Evolutionary conservation across 1,284 basidiomycete species (phyloP), one percentile per base, ranked within the genome.

Genomic region (Leccinum insigne): DNA sequence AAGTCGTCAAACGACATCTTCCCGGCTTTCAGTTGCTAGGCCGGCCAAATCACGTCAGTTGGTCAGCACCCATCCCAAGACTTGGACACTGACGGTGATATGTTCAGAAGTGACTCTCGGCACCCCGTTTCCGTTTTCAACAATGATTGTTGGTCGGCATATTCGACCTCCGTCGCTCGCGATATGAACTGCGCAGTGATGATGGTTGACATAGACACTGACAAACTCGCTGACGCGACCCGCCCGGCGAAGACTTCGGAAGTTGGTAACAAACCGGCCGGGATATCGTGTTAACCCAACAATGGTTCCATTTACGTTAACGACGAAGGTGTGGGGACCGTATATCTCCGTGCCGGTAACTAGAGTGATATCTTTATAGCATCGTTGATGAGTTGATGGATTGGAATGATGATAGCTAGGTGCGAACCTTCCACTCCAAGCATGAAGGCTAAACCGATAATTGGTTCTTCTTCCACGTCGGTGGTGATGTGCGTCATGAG

Each of bases 401-500:
- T 64, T 62, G 47, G 68, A 38, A 67, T 64, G 58, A 65, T 52
- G 59, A 58, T 29, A 52, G 42, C 14, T 59, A 58, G 40, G 44
- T 73, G 83, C 64, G 18, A 64, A 92, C 94, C 93, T 87, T 99
- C 96, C 21, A 98, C 92, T 38, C 98, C 98, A 32, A 99, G 87
- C 87, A 98, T 92, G 79, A 93, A 98, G 3, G 95, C 92, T 57
- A 99, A 82, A 67, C 90, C 86, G 71, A 95, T 89, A 67, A 99
- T 94, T 3, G 98, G 96, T 69, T 91, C 94, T 78, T 99, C 98
- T 68, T 98, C 96, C 18, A 97, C 96, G 78, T 99, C 98, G 26
- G 98, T 99, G 13, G 98, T 99, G 78, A 99, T 99, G 79, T 99
- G 98, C 3, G 98, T 99, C 96, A 99, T 99, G 54, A 99, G 85